A percentile compares a stretch with the other conserved stretches of the same genome.
Conservation (phyloP, 1,139 yeast species). For the Pichia sp. region DNA sequence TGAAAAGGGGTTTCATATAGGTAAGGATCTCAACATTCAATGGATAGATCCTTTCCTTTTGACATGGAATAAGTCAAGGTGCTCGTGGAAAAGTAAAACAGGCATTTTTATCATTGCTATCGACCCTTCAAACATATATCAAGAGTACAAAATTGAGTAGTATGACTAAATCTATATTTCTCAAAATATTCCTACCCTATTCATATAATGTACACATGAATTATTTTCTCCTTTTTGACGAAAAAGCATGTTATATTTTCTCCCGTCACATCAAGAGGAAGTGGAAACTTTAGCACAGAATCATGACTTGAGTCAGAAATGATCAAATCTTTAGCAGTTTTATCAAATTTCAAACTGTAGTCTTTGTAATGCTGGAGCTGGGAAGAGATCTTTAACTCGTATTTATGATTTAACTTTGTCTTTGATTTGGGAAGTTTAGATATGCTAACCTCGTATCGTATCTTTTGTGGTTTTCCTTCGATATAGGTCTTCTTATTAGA, state of each 20-base stretch:
- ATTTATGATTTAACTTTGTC: conserved; percentile 6
- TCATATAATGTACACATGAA: conserved; percentile 14
- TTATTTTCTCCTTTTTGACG: conserved; percentile 3
- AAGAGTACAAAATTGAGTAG: neutral
- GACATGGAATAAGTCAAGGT: neutral
- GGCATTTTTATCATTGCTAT: neutral
- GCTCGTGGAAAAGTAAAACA: neutral
- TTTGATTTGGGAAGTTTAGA: conserved; percentile 2
- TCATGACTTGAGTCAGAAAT: conserved; percentile 2
- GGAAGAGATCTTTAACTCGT: conserved; percentile 10
- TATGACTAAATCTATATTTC: neutral
- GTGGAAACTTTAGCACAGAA: conserved; percentile 8
- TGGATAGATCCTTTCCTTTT: neutral
- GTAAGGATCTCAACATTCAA: neutral
- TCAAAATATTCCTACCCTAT: neutral
- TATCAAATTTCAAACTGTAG: conserved; percentile 9
- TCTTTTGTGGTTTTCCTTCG: neutral
- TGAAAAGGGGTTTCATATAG: neutral
- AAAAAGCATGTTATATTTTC: conserved; percentile 9
- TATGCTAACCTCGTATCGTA: conserved; percentile 4
- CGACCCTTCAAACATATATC: neutral
- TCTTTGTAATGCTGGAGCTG: neutral
- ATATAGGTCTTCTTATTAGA: neutral
- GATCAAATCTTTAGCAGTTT: conserved; percentile 7
- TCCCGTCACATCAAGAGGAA: conserved; percentile 12